Evolutionary conservation across 495 filamentous ascomycete species (phyloP), one percentile per base, ranked within the genome.

Genomic region (Haplographium delicatum): DNA sequence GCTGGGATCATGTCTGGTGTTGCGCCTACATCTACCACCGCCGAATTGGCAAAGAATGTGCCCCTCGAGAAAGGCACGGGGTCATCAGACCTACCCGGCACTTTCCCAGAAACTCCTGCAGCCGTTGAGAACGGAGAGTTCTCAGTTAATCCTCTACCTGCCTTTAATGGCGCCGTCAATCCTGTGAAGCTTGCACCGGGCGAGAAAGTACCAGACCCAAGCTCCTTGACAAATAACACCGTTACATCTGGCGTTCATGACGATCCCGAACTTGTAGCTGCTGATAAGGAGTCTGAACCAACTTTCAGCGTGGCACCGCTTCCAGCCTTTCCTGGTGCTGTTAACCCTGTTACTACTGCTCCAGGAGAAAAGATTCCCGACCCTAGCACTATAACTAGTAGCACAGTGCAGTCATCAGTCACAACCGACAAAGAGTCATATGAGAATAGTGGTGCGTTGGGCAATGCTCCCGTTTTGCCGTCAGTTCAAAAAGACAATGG

Each of bases 301-400:
- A 67, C 75, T 25, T 75, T 88, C 62, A 72, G 73, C 44, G 79
- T 91, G 54, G 79, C 85, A 55, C 85, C 85, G 4, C 71, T 90
- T 39, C 91, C 91, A 10, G 89, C 91, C 34, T 83, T 89, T 20
- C 74, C 72, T 25, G 88, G 86, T 43, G 75, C 75, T 41, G 79
- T 88, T 39, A 96, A 96, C 59, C 91, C 91, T 2, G 77, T 96
- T 65, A 72, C 78, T 51, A 71, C 95, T 40, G 72, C 71, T 15
- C 82, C 89, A n/a, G 88, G 89, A 44, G 86, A 94, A 65, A 80
- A 81, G 62, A 77, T 95, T 33, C 90, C 88, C 8, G 75, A 75
- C 44, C 59, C 65, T 13, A 65, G 74, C 51, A 64, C 61, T 13
- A 49, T 88, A 30, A 76, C 72, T 19, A 62, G 69, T 22, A 75